A percentile compares a stretch with the other conserved stretches of the same genome.
phyloP scores from a whole-genome alignment of 1,284 basidiomycete genomes.

The Trametes pubescens region DNA sequence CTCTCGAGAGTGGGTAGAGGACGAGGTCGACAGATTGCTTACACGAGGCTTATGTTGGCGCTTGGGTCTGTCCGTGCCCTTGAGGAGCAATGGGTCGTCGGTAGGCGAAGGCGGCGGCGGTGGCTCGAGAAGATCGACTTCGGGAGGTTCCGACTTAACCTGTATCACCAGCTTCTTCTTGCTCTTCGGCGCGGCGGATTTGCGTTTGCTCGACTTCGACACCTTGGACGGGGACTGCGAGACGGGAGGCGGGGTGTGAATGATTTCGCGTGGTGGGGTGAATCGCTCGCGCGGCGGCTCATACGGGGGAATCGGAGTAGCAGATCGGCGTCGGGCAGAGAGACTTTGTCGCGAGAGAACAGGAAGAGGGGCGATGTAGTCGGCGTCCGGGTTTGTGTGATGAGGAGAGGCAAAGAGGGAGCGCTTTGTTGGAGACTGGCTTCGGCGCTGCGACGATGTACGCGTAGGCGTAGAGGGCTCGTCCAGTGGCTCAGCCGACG shows the following conservation, averaged over 20 bases:
- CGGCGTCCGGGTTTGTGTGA: constrained; percentile 57
- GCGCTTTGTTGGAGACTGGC: constrained; percentile 44
- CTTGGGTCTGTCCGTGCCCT: constrained; percentile 46
- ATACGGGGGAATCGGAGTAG: constrained; percentile 65
- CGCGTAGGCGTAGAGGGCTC: constrained; percentile 38
- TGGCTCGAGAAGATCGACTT: constrained; percentile 63
- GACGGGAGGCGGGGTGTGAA: constrained; percentile 49
- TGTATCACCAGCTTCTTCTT: constrained; percentile 44
- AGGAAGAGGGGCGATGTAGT: constrained; percentile 53
- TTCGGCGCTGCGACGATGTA: constrained; percentile 34
- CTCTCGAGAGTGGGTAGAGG: constrained; percentile 29
- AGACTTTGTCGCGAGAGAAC: constrained; percentile 32
- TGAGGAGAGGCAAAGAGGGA: constrained; percentile 53
- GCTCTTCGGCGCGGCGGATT: constrained; percentile 39
- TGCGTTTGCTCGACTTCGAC: constrained; percentile 49
- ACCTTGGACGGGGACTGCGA: constrained; percentile 30
- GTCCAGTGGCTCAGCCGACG: constrained; percentile 25
- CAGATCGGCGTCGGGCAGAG: constrained; percentile 41
- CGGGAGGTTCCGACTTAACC: constrained; percentile 69
- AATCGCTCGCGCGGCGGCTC: constrained; percentile 72
- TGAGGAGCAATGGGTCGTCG: constrained; percentile 75
- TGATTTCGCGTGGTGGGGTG: constrained; percentile 70
- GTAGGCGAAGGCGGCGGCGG: constrained; percentile 74
- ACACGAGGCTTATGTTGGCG: constrained; percentile 8
- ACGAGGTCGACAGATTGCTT: constrained; percentile 14